phyloP scores from a whole-genome alignment of 2,329 filamentous ascomycete species.

The Stachybotrys echinatus region DNA sequence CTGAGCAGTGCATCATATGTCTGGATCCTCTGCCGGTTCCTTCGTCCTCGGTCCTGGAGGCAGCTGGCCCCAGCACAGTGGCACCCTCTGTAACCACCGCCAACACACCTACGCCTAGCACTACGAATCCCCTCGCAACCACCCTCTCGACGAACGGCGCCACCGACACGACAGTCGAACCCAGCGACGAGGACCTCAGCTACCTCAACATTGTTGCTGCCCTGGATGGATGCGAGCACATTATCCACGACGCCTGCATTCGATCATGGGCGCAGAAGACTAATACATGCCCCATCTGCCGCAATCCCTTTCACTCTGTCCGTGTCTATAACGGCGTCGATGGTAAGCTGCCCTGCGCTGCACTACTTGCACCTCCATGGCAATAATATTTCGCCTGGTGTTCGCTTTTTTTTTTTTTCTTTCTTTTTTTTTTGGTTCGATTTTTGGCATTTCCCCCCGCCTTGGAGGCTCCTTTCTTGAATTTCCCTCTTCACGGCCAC shows the following conservation, averaged over 20 bases:
- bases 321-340: slow-evolving; percentile 75
- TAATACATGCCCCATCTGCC: slow-evolving; percentile 97
- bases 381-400: too few relatives aligned
- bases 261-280: slow-evolving; percentile 93
- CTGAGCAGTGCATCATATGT: slow-evolving; percentile 68
- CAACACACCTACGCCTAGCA: background rate
- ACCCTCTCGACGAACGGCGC: background rate
- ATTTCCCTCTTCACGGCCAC: slow-evolving; percentile 3
- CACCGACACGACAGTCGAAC: background rate
- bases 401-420: background rate
- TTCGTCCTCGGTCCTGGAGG: slow-evolving; percentile 19
- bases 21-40: slow-evolving; percentile 50
- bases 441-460: too few relatives aligned
- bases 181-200: slow-evolving; percentile 20
- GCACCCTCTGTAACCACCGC: background rate
- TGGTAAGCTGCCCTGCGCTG: slow-evolving; percentile 51
- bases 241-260: slow-evolving; percentile 88
- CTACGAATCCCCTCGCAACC: background rate
- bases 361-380: slow-evolving; percentile 4
- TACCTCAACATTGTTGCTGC: slow-evolving; percentile 47
- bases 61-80: background rate
- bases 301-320: slow-evolving; percentile 84
- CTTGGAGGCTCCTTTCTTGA: too few relatives aligned
- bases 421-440: background rate
- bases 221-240: slow-evolving; percentile 77